Percentiles rank a stretch among this genome's conserved stretches.
Conservation (phyloP, 1,284 basidiomycete species). For the Coniferiporia sulphurascens region DNA sequence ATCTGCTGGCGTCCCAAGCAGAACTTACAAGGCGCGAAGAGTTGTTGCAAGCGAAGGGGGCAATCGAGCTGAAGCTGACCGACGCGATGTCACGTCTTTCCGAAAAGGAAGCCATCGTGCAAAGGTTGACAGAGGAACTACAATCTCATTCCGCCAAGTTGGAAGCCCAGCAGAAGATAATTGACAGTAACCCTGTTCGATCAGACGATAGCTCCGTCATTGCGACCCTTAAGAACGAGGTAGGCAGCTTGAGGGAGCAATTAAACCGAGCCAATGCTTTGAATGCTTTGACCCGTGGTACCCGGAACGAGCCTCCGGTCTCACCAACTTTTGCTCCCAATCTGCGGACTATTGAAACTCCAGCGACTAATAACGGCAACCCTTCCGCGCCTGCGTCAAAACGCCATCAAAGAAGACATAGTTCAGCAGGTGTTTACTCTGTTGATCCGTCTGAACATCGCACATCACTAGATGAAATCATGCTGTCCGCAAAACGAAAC, state of each 20-base stretch:
- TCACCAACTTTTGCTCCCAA: slow-evolving; percentile 80
- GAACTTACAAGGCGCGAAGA: slow-evolving; percentile 76
- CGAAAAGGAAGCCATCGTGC: slow-evolving; percentile 85
- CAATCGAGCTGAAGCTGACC: slow-evolving; percentile 80
- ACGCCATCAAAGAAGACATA: slow-evolving; percentile 78
- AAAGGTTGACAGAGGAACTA: slow-evolving; percentile 77
- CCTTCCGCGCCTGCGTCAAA: slow-evolving; percentile 32
- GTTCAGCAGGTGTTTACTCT: slow-evolving; percentile 76
- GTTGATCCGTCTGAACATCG: slow-evolving; percentile 56
- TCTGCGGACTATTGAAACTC: slow-evolving; percentile 53
- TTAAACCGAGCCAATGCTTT: slow-evolving; percentile 91
- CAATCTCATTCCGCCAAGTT: slow-evolving; percentile 70
- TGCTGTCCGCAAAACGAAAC: slow-evolving; percentile 71
- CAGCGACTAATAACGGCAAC: slow-evolving; percentile 35
- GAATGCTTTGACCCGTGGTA: slow-evolving; percentile 72
- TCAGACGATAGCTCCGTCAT: slow-evolving; percentile 85
- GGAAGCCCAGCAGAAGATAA: slow-evolving; percentile 72
- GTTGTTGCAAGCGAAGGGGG: slow-evolving; percentile 71
- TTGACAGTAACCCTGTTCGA: slow-evolving; percentile 55
- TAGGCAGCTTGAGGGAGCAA: slow-evolving; percentile 89
- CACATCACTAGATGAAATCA: slow-evolving; percentile 74
- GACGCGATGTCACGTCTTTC: slow-evolving; percentile 66
- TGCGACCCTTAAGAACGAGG: slow-evolving; percentile 85
- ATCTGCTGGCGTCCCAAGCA: slow-evolving; percentile 69
- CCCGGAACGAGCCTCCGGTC: slow-evolving; percentile 63